Conservation (phyloP, 306 rosid genomes). For the Nissolia schottii region DNA sequence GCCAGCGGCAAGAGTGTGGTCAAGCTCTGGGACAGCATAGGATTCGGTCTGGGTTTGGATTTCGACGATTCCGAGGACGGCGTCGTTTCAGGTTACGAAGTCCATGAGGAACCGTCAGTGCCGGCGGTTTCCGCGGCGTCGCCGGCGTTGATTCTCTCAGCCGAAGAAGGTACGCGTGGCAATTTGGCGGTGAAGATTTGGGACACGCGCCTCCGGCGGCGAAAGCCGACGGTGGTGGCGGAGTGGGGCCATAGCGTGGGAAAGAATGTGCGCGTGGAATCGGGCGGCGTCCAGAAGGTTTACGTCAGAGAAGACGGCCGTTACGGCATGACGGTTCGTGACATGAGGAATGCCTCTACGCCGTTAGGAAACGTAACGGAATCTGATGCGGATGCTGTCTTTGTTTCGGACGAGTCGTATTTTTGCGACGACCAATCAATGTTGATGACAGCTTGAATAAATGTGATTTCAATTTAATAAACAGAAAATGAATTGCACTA, state of each 20-base stretch:
- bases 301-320: slow-evolving; percentile 50
- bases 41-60: slow-evolving; percentile 47
- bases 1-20: slow-evolving; percentile 64
- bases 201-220: slow-evolving; percentile 68
- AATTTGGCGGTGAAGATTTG: slow-evolving; percentile 41
- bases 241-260: slow-evolving; percentile 72
- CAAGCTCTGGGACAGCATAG: slow-evolving; percentile 75
- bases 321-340: slow-evolving; percentile 50
- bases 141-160: slow-evolving; percentile 34
- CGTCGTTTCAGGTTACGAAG: slow-evolving; percentile 27
- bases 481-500: neutral
- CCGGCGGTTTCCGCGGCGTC: slow-evolving; percentile 31
- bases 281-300: slow-evolving; percentile 62
- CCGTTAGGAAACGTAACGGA: slow-evolving; percentile 50
- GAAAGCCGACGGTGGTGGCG: slow-evolving; percentile 57
- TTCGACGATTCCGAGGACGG: slow-evolving; percentile 31
- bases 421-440: slow-evolving; percentile 14
- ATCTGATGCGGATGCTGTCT: slow-evolving; percentile 42
- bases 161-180: slow-evolving; percentile 27
- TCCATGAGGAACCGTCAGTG: neutral
- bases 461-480: slow-evolving; percentile 11
- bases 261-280: slow-evolving; percentile 41
- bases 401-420: slow-evolving; percentile 25
- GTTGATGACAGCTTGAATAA: slow-evolving; percentile 19
- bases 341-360: slow-evolving; percentile 53